Percentiles rank a stretch among this genome's conserved stretches.
Evolutionary conservation across 2,329 filamentous ascomycete species (phyloP).

Genomic region (Grosmannia huntii): DNA sequence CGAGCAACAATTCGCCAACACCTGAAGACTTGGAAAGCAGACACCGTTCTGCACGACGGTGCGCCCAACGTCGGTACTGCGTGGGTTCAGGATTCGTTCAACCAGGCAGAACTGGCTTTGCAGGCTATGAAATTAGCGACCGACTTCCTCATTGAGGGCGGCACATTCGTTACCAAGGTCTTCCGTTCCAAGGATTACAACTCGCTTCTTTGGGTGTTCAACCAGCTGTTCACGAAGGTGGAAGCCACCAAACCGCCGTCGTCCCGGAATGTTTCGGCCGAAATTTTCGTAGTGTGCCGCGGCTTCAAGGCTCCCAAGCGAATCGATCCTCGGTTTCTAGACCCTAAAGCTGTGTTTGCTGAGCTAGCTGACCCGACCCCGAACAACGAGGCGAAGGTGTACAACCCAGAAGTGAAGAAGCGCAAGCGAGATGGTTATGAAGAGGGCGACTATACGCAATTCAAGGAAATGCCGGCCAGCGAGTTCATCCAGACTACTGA

Average conservation of each 20-base stretch:
- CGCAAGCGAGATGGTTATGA: slow-evolving; percentile 95
- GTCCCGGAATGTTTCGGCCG: slow-evolving; percentile 88
- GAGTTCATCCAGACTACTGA: slow-evolving; percentile 92
- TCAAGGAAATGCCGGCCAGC: slow-evolving; percentile 76
- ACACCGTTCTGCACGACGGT: slow-evolving; percentile 91
- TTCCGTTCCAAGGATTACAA: slow-evolving; percentile 98
- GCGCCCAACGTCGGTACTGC: slow-evolving; percentile 96
- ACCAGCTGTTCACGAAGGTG: slow-evolving; percentile 88
- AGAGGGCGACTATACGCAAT: slow-evolving; percentile 86
- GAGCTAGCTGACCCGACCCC: slow-evolving; percentile 75
- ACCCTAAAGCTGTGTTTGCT: slow-evolving; percentile 80
- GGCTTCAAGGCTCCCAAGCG: slow-evolving; percentile 92
- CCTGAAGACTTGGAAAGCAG: slow-evolving; percentile 91
- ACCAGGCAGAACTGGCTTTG: slow-evolving; percentile 83
- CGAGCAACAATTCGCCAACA: slow-evolving; percentile 79
- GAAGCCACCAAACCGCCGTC: slow-evolving; percentile 96
- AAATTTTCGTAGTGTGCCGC: slow-evolving; percentile 95
- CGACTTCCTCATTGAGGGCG: slow-evolving; percentile 79
- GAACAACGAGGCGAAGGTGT: slow-evolving; percentile 96
- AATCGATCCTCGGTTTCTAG: slow-evolving; percentile 84
- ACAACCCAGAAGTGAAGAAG: slow-evolving; percentile 96
- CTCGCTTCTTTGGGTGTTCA: slow-evolving; percentile 90
- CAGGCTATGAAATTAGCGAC: slow-evolving; percentile 88
- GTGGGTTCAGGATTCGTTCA: slow-evolving; percentile 97
- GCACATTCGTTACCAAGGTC: slow-evolving; percentile 93